phyloP scores from a whole-genome alignment of 78 protist species.

The Dictyostelium discoideum region dicty_2.7 NC_007089.4:2977501-2978000 shows the following conservation, averaged over 20 bases:
- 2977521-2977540: conserved; percentile 40
- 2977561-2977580: conserved; percentile 21
- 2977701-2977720: conserved; percentile 71
- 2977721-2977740: conserved; percentile 57
- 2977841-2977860: no score
- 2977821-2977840: no score
- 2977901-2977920: no score
- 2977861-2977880: no score
- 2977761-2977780: conserved; percentile 45
- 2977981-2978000: neutral
- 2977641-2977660: neutral
- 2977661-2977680: neutral
- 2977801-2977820: neutral
- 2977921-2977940: no score
- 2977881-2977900: no score
- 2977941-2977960: no score
- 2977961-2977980: no score
- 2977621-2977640: neutral
- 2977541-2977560: conserved; percentile 11
- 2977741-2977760: conserved; percentile 77
- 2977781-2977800: neutral
- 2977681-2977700: conserved; percentile 54
- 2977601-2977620: neutral
- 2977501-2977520: conserved; percentile 50
- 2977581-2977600: conserved; percentile 35